phyloP scores from a whole-genome alignment of 169 alveolate genomes.

The Cryptosporidium felis region DNA sequence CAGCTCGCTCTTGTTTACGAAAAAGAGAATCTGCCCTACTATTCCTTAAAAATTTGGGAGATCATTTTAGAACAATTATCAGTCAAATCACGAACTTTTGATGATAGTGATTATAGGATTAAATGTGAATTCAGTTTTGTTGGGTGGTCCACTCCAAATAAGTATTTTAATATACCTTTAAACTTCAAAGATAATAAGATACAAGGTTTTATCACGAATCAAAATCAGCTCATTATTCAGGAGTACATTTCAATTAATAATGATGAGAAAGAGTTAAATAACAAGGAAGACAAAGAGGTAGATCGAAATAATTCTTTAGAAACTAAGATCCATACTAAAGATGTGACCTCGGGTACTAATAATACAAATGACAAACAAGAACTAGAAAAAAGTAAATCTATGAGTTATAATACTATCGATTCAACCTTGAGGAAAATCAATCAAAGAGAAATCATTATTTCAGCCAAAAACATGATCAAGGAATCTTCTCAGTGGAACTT shows the following conservation, averaged over 20 bases:
- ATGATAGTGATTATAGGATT: slow-evolving; percentile 44
- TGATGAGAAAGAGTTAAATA: background rate
- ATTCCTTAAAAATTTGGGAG: slow-evolving; percentile 52
- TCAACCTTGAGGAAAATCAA: background rate
- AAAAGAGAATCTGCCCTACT: background rate
- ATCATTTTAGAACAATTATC: slow-evolving; percentile 26
- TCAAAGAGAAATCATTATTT: slow-evolving; percentile 5
- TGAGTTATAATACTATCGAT: too few species aligned
- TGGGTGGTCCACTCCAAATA: slow-evolving; percentile 62
- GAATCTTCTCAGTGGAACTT: slow-evolving; percentile 50
- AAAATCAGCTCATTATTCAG: background rate
- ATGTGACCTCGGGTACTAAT: background rate
- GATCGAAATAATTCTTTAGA: background rate
- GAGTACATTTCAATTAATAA: slow-evolving; percentile 3
- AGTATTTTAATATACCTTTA: slow-evolving; percentile 25
- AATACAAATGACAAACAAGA: too few species aligned
- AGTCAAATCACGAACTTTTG: slow-evolving; percentile 26
- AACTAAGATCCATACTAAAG: background rate
- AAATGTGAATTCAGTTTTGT: slow-evolving; percentile 50
- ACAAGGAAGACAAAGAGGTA: background rate
- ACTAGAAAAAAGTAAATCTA: too few species aligned
- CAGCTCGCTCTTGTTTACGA: slow-evolving; percentile 61
- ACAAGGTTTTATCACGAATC: background rate
- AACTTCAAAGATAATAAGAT: background rate
- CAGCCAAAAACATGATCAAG: background rate